A percentile compares a stretch with the other conserved stretches of the same genome.
These are phyloP conservation scores for Globisporangium yorkense DNA, from an alignment of 352 stramenopile species.

Conservation along the genomic window DNA sequence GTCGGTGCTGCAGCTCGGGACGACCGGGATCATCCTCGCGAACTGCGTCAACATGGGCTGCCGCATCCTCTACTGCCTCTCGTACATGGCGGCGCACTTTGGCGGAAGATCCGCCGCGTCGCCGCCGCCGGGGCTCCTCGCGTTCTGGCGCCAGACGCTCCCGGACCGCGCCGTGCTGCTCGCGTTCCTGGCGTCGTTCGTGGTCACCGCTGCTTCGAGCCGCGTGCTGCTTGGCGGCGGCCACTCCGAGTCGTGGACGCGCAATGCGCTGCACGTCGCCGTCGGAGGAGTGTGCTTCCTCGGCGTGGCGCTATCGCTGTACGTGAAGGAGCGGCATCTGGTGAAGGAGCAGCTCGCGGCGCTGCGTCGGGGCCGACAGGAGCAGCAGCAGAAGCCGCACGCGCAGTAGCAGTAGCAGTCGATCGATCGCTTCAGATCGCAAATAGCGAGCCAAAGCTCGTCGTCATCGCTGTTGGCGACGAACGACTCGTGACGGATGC, in stretches of 20 bases:
- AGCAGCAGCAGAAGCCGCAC: constrained; percentile 12
- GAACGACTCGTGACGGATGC: constrained; percentile 1
- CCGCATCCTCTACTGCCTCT: constrained; percentile 76
- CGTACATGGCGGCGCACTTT: constrained; percentile 65
- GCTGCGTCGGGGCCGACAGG: constrained; percentile 10
- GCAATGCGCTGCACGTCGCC: constrained; percentile 36
- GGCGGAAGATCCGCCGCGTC: not conserved
- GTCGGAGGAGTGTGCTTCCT: constrained; percentile 44
- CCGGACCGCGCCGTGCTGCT: constrained; percentile 41
- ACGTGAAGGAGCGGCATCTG: constrained; percentile 41
- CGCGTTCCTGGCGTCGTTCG: constrained; percentile 36
- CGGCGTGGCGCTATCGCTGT: constrained; percentile 28
- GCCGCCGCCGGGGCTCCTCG: constrained; percentile 10
- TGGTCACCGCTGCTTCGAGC: constrained; percentile 32
- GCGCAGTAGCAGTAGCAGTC: constrained; percentile 15
- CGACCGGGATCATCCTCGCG: constrained; percentile 71
- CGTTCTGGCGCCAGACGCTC: constrained; percentile 48
- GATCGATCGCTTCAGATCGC: too few relatives aligned
- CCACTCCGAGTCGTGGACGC: constrained; percentile 21
- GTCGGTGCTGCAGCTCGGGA: constrained; percentile 44
- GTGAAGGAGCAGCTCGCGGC: constrained; percentile 26
- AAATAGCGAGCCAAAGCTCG: too few relatives aligned
- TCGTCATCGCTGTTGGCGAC: too few relatives aligned
- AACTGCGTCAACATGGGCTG: constrained; percentile 88
- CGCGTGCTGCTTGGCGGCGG: constrained; percentile 23